Percentiles rank a stretch among this genome's conserved stretches.
phyloP scores from a whole-genome alignment of 164 flowering plant species.

The Macadamia integrifolia region DNA sequence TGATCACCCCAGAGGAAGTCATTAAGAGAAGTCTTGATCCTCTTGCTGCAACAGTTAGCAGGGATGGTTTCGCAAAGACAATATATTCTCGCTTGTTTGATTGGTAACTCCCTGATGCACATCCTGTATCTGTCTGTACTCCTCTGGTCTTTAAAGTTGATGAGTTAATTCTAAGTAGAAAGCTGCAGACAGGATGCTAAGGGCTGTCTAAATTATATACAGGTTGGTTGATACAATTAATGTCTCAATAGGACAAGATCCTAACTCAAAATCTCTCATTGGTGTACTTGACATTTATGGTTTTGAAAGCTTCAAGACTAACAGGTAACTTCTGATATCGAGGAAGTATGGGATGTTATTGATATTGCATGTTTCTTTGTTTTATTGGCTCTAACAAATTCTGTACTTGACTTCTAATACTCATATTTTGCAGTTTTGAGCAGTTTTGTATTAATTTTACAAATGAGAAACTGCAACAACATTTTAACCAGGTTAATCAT shows the following conservation, averaged over 20 bases:
- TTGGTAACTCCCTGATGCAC: conserved; percentile 43
- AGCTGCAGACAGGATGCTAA: conserved; percentile 8
- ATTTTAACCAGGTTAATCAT: conserved; percentile 83
- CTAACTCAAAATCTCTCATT: conserved; percentile 60
- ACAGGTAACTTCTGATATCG: conserved; percentile 48
- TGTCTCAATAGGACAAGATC: conserved; percentile 89
- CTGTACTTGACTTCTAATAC: neutral
- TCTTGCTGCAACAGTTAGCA: conserved; percentile 59
- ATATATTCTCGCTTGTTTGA: conserved; percentile 85
- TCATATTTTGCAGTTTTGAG: conserved; percentile 66
- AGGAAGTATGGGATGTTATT: neutral
- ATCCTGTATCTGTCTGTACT: neutral
- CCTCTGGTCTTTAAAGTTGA: neutral
- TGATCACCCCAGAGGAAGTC: conserved; percentile 92
- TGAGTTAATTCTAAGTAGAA: neutral
- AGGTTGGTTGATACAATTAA: conserved; percentile 94
- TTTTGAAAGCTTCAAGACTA: conserved; percentile 85
- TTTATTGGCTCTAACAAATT: neutral
- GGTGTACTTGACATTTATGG: conserved; percentile 98
- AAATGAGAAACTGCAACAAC: conserved; percentile 96
- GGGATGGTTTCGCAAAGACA: conserved; percentile 94
- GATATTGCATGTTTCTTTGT: neutral
- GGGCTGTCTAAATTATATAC: conserved; percentile 10
- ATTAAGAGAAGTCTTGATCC: conserved; percentile 89
- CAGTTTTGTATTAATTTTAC: conserved; percentile 95